These are phyloP conservation scores for Xerocomellus chrysenteron DNA, from an alignment of 768 basidiomycete genomes.

Conservation along the genomic window DNA sequence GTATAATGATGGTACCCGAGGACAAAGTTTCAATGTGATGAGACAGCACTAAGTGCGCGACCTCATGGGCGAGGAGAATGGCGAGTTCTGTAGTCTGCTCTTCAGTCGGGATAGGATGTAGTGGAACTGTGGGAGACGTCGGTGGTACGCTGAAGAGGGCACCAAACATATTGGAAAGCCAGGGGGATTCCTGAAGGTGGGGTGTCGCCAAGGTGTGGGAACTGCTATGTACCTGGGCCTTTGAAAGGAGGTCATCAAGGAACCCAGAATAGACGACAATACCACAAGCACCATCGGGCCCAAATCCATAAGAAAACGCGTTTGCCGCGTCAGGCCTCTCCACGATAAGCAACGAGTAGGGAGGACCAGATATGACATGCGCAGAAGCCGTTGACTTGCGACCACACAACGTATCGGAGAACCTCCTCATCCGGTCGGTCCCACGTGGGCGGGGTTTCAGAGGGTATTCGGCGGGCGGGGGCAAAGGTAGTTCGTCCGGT, in stretches of 20 bases:
- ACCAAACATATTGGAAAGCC: conserved; percentile 51
- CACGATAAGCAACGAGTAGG: conserved; percentile 87
- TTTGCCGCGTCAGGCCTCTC: conserved; percentile 83
- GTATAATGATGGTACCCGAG: conserved; percentile 77
- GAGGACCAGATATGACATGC: conserved; percentile 72
- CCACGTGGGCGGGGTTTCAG: conserved; percentile 81
- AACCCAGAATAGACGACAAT: conserved; percentile 95
- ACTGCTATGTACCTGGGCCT: conserved; percentile 22
- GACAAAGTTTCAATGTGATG: conserved; percentile 94
- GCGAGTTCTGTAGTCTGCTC: conserved; percentile 89
- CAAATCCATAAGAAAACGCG: conserved; percentile 96
- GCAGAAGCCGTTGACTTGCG: conserved; percentile 43
- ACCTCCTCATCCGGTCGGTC: conserved; percentile 63
- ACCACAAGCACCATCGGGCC: conserved; percentile 87
- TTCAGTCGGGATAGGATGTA: conserved; percentile 59
- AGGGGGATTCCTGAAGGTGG: conserved; percentile 34
- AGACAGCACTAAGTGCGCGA: conserved; percentile 85
- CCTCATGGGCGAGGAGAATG: conserved; percentile 88
- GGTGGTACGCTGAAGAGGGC: conserved; percentile 37
- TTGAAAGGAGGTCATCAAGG: conserved; percentile 78
- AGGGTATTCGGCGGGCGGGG: conserved; percentile 81
- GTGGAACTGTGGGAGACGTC: conserved; percentile 27
- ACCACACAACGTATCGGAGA: conserved; percentile 51
- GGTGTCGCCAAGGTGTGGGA: conserved; percentile 27
- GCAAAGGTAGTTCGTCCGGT: conserved; percentile 56